Evolutionary conservation across 108 stramenopile genomes (phyloP).

Genomic region (Skeletonema menzelii): DNA sequence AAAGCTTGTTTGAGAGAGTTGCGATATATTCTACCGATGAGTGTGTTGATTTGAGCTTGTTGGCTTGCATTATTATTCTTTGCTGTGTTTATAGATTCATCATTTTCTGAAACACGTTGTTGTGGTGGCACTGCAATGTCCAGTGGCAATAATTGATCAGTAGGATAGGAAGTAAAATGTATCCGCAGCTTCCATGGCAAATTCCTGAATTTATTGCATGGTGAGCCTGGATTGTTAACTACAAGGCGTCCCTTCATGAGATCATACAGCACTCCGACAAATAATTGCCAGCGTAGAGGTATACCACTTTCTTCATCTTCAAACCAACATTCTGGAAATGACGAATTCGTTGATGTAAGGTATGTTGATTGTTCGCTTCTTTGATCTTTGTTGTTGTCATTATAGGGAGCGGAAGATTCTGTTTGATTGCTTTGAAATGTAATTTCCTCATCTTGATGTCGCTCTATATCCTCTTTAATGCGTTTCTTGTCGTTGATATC

Average conservation of each 20-base stretch:
- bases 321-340: conserved; percentile 80
- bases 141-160: conserved; percentile 60
- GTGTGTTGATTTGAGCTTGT: conserved; percentile 21
- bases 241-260: conserved; percentile 30
- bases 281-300: conserved; percentile 81
- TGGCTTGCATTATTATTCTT: neutral
- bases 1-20: conserved; percentile 87
- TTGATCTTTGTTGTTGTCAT: conserved; percentile 10
- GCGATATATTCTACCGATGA: conserved; percentile 54
- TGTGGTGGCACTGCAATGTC: conserved; percentile 14
- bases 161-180: conserved; percentile 78
- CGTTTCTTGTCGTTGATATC: neutral
- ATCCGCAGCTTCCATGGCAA: conserved; percentile 81
- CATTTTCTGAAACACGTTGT: neutral
- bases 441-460: neutral
- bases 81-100: neutral
- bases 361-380: neutral
- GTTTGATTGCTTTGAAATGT: neutral
- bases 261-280: conserved; percentile 79
- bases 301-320: conserved; percentile 71
- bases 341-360: neutral
- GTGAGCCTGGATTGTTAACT: neutral
- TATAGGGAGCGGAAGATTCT: neutral
- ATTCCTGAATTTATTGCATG: neutral
- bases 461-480: neutral